A percentile compares a stretch with the other conserved stretches of the same genome.
Evolutionary conservation across 1,284 basidiomycete genomes (phyloP).

Genomic region (Marasmius oreades): DNA sequence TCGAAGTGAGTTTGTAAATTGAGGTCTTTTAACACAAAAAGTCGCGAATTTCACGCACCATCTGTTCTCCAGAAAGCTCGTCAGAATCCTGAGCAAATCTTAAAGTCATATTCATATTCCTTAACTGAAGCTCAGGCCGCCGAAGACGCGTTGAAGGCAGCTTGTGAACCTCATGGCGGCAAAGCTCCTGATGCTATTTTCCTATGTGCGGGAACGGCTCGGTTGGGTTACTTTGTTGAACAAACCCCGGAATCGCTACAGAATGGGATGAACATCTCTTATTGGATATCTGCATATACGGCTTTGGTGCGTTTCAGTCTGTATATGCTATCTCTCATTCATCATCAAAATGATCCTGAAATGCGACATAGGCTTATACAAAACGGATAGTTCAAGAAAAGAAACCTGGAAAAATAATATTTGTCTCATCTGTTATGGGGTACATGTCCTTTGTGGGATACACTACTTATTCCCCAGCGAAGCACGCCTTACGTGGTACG

Average conservation of each 20-base stretch:
- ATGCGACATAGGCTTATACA: background rate
- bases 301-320: slow-evolving; percentile 31
- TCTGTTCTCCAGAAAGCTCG: slow-evolving; percentile 35
- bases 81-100: slow-evolving; percentile 49
- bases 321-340: background rate
- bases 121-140: slow-evolving; percentile 50
- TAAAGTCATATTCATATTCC: slow-evolving; percentile 62
- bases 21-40: background rate
- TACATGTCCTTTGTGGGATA: slow-evolving; percentile 2
- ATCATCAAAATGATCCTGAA: background rate
- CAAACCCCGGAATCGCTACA: slow-evolving; percentile 56
- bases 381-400: slow-evolving; percentile 1
- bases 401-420: background rate
- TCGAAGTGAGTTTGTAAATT: slow-evolving; percentile 50
- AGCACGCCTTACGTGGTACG: background rate
- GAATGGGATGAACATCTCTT: slow-evolving; percentile 58
- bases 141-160: slow-evolving; percentile 57
- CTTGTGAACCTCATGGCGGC: slow-evolving; percentile 49
- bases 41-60: background rate
- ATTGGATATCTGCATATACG: slow-evolving; percentile 77
- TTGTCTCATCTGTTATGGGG: slow-evolving; percentile 1
- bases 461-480: slow-evolving; percentile 1
- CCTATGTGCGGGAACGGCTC: slow-evolving; percentile 70
- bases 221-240: slow-evolving; percentile 74
- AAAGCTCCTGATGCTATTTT: slow-evolving; percentile 72